These are phyloP conservation scores for Plasmodium malariae DNA, from an alignment of 169 alveolate species.

Conservation along the genomic window DNA sequence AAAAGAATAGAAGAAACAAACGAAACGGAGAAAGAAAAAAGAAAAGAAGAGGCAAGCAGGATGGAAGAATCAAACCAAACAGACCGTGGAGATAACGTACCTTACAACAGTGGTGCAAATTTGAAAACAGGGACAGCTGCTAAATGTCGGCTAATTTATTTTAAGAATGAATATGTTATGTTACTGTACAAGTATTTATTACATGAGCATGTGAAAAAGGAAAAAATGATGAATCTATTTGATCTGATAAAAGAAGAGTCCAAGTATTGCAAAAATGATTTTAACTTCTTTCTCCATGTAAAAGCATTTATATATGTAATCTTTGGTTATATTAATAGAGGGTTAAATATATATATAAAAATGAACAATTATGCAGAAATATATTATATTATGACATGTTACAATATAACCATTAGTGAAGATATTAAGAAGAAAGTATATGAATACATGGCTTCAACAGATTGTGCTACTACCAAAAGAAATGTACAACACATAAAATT, in stretches of 20 bases:
- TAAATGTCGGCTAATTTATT: background rate
- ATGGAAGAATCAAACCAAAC: too few species aligned
- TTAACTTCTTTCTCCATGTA: slow-evolving; percentile 1
- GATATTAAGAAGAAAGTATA: slow-evolving; percentile 12
- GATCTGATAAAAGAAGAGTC: background rate
- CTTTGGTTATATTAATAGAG: slow-evolving; percentile 37
- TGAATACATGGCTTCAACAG: background rate
- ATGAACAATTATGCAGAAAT: slow-evolving; percentile 13
- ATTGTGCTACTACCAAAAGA: background rate
- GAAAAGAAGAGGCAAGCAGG: too few species aligned
- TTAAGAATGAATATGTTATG: slow-evolving; percentile 34
- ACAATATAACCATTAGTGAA: slow-evolving; percentile 30
- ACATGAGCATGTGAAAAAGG: slow-evolving; percentile 13
- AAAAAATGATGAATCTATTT: slow-evolving; percentile 17
- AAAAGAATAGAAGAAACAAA: too few species aligned
- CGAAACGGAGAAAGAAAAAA: too few species aligned
- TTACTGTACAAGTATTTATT: slow-evolving; percentile 39
- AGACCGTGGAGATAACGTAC: too few species aligned
- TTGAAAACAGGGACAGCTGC: background rate
- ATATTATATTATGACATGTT: slow-evolving; percentile 9
- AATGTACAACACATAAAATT: background rate
- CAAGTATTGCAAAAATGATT: background rate
- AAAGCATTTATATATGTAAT: slow-evolving; percentile 37
- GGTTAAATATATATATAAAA: slow-evolving; percentile 3
- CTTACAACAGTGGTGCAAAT: too few species aligned